These are phyloP conservation scores for Lecanicillium sp. DNA, from an alignment of 2,329 filamentous ascomycete species.

Conservation along the genomic window DNA sequence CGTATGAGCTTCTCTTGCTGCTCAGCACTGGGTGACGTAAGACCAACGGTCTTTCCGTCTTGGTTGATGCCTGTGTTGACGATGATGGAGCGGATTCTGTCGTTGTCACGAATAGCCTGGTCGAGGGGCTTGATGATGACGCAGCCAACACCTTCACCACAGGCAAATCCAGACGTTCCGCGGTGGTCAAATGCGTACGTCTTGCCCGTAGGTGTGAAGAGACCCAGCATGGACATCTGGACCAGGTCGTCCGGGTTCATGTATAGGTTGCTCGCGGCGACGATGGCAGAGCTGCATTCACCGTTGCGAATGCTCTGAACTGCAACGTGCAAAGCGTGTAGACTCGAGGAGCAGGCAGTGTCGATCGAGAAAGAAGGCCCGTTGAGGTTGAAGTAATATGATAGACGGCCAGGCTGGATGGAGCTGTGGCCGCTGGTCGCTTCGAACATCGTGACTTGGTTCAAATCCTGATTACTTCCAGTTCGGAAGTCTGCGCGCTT, in stretches of 20 bases:
- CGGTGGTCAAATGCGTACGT: slow-evolving; percentile 37
- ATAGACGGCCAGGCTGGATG: slow-evolving; percentile 49
- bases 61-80: slow-evolving; percentile 45
- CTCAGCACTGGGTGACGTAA: slow-evolving; percentile 48
- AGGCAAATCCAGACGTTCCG: slow-evolving; percentile 45
- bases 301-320: slow-evolving; percentile 42
- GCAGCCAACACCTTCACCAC: slow-evolving; percentile 53
- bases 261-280: slow-evolving; percentile 42
- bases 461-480: slow-evolving; percentile 37
- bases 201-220: slow-evolving; percentile 44
- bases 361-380: slow-evolving; percentile 48
- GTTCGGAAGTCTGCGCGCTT: slow-evolving; percentile 43
- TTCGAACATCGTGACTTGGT: slow-evolving; percentile 46
- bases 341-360: slow-evolving; percentile 46
- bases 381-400: slow-evolving; percentile 49
- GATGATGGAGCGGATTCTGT: slow-evolving; percentile 48
- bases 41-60: slow-evolving; percentile 43
- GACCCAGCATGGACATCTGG: slow-evolving; percentile 26
- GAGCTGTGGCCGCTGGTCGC: slow-evolving; percentile 44
- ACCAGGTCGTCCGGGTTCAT: slow-evolving; percentile 36
- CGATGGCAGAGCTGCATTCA: slow-evolving; percentile 41
- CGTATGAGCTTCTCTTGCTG: slow-evolving; percentile 40
- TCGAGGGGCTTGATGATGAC: slow-evolving; percentile 52
- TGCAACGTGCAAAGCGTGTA: slow-evolving; percentile 44
- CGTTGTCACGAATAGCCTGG: slow-evolving; percentile 48